These are phyloP conservation scores for Candida ficus DNA, from an alignment of 805 yeast species.

Conservation along the genomic window DNA sequence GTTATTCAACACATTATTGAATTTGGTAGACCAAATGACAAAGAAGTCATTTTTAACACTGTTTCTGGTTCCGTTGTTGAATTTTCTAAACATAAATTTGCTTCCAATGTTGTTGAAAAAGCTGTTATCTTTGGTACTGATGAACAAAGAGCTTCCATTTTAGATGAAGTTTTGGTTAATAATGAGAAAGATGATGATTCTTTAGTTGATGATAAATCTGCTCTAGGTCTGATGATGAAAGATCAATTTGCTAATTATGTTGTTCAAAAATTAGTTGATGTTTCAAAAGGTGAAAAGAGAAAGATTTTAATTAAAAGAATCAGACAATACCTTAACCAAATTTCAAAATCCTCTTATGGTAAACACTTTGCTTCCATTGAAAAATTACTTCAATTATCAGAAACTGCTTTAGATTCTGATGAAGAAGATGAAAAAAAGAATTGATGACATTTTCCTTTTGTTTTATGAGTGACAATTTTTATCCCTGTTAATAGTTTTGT, in stretches of 20 bases:
- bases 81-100: conserved; percentile 94
- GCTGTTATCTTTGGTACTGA: conserved; percentile 71
- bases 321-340: conserved; percentile 71
- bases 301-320: conserved; percentile 66
- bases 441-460: neutral
- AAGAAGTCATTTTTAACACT: conserved; percentile 55
- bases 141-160: conserved; percentile 56
- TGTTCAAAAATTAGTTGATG: conserved; percentile 88
- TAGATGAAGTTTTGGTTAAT: conserved; percentile 60
- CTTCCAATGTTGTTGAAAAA: conserved; percentile 95
- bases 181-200: conserved; percentile 35
- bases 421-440: conserved; percentile 8
- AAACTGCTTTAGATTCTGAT: conserved; percentile 22
- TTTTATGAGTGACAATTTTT: neutral
- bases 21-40: conserved; percentile 62
- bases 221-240: conserved; percentile 89
- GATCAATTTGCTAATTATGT: conserved; percentile 98
- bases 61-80: conserved; percentile 70
- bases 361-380: conserved; percentile 83
- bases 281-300: conserved; percentile 66
- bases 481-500: conserved; percentile 1
- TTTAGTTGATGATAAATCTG: conserved; percentile 54
- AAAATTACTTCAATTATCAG: conserved; percentile 33
- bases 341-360: conserved; percentile 65
- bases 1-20: conserved; percentile 95